A percentile compares a stretch with the other conserved stretches of the same genome.
Evolutionary conservation across 345 rosid species (phyloP).

Genomic region (Trapa bicornis): DNA sequence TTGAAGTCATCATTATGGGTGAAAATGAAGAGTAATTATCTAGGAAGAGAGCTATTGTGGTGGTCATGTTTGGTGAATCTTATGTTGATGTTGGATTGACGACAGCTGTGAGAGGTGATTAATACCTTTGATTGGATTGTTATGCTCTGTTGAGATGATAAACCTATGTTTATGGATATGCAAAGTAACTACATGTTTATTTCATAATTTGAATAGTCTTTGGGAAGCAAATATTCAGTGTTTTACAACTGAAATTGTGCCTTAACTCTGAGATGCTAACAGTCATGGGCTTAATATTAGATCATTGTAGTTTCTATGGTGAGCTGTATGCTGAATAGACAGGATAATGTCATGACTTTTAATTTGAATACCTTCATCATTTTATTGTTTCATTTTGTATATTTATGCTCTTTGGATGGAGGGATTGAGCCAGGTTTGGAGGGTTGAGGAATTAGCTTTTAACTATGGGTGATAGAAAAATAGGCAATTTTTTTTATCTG

Average conservation of each 20-base stretch:
- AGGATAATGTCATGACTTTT: neutral
- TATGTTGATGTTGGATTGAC: neutral
- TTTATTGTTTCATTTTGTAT: no score
- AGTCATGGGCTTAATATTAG: neutral
- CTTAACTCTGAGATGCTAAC: neutral
- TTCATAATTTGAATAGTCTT: neutral
- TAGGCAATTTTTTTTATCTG: no score
- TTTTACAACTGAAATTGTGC: neutral
- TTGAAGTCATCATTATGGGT: neutral
- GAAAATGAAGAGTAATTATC: neutral
- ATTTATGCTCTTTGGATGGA: no score
- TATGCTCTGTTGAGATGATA: neutral
- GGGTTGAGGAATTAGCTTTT: no score
- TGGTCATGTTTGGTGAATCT: conserved; percentile 4
- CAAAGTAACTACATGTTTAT: conserved; percentile 3
- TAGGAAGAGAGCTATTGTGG: conserved; percentile 4
- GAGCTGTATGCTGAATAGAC: neutral
- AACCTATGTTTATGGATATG: neutral
- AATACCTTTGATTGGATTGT: neutral
- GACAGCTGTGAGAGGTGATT: neutral
- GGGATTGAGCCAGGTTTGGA: no score
- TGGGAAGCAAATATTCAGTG: neutral
- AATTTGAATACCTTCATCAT: no score
- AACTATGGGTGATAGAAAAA: no score
- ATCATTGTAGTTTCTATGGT: neutral